Conservation (phyloP, 768 basidiomycete species). For the Suillus luteus region DNA sequence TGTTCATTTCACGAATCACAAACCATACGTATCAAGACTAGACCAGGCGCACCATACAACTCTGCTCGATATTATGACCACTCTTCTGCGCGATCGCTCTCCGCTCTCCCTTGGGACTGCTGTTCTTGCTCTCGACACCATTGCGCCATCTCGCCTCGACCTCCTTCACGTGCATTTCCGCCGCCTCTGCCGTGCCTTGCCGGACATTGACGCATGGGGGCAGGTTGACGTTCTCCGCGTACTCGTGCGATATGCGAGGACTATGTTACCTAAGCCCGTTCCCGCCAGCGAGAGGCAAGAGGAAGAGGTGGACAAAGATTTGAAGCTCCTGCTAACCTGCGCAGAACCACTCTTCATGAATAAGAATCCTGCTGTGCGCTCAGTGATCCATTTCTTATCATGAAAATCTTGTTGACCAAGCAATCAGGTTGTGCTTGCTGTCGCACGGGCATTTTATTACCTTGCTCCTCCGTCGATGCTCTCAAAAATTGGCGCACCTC, state of each 20-base stretch:
- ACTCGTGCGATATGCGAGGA: constrained; percentile 78
- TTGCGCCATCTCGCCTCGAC: constrained; percentile 88
- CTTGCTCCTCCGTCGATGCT: constrained; percentile 58
- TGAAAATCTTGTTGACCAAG: constrained; percentile 8
- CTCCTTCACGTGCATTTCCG: constrained; percentile 89
- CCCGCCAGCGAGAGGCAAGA: constrained; percentile 32
- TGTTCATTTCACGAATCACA: constrained; percentile 7
- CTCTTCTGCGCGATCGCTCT: constrained; percentile 70
- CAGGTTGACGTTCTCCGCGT: constrained; percentile 81
- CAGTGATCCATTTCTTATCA: not conserved
- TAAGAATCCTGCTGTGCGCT: constrained; percentile 80
- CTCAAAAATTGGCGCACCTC: constrained; percentile 62
- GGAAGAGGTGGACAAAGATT: constrained; percentile 77
- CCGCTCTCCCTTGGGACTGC: constrained; percentile 89
- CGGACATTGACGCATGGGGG: constrained; percentile 97
- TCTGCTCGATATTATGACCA: constrained; percentile 67
- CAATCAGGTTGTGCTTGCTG: constrained; percentile 77
- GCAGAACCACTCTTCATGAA: constrained; percentile 82
- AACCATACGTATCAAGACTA: constrained; percentile 49
- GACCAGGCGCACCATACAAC: constrained; percentile 72
- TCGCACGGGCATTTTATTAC: constrained; percentile 73
- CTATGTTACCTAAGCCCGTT: constrained; percentile 74
- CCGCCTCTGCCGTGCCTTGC: constrained; percentile 76
- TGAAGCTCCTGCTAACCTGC: constrained; percentile 70
- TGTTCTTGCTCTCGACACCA: constrained; percentile 78